Evolutionary conservation across 225 moss, liverwort and hornwort species (phyloP), one percentile per base, ranked within the genome.

Genomic region (Bryum argenteum): DNA sequence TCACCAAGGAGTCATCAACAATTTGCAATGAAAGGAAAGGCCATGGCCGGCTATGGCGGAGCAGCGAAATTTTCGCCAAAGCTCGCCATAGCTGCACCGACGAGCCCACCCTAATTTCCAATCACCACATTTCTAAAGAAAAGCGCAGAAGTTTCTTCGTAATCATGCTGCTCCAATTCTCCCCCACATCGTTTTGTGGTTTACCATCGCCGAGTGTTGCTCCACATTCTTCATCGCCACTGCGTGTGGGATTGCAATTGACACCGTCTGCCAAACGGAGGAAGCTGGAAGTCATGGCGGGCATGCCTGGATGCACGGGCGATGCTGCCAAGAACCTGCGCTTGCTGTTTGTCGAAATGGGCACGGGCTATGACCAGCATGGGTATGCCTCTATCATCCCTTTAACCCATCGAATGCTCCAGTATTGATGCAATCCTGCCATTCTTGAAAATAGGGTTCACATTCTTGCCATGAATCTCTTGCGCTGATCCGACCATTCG

Each of bases 311-410:
- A 15, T 22, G 45, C 67, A 22, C 60, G 38, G 37, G 67, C 66
- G 68, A 63, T 50, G 59, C 45, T 42, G 15, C 77, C 15, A 63
- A 68, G 67, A 58, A 41, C 37, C 33, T 89, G 71, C 86, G 78
- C 50, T 77, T 98, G 68, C 79, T 98, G 26, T 94, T 98, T 69
- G 94, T 98, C 65, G 94, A 94, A 81, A 98, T 94, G 98, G 98
- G 98, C 37, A 94, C 94, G 19, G 98, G 98, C 37, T 98, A 98
- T 57, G 98, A 98, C 50, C 94, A 98, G 73, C 98, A 98, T 58
- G 98, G 98, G 97, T 98, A 69, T 54, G 61, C 40, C 6, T 52
- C 63, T 56, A 13, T 8, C 14, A 12, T 48, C 17, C 16, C 17
- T 17, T 48, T 48, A 47, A 12, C 15, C 15, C 13, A 13, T 47